Base-by-base conservation (phyloP, 2,329 filamentous ascomycete genomes). In the Dactylonectria estremocensis region DNA sequence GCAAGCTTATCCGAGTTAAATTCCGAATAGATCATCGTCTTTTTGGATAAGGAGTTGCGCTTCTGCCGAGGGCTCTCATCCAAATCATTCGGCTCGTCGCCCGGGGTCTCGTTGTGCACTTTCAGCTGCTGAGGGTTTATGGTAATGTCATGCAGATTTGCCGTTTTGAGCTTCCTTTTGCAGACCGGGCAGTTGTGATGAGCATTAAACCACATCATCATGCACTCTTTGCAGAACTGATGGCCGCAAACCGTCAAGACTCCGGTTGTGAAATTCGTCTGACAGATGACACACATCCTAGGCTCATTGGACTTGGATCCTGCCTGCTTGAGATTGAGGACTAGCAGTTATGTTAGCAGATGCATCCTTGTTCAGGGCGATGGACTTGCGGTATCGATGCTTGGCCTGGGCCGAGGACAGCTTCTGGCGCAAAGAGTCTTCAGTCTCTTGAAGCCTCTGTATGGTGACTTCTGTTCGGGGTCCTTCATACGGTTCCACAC, bases 171-270 rank as follows among this genome's bases (percentile, higher is more conserved):
- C 1, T 83, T 84, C 52, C 86, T 88, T 79, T 97, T 97, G 85
- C 96, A 99, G 5, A 94, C 87, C 0, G 95, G 95, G 74, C 95
- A 98, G 58, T 89, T 95, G 18, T 86, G 88, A 73, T 95, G 91
- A 35, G 89, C 85, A 64, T 84, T 86, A 83, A 92, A 94, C 96
- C 96, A 98, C 13, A 90, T 74, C 43, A 86, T 85, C 72, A 98
- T 91, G 79, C 96, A 98, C 31, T 94, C 92, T 75, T 94, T 95
- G 83, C 95, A 98, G 78, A 95, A 98, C 70, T 94, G 90, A 77
- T 99, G 96, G 0, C 95, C 95, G 78, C 96, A 98, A 1, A 94
- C 88, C 0, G 95, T 98, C 68, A 95, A 84, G 59, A 93, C 89
- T 60, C 95, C 95, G n/a, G 90, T 84, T 66, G 92, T 90, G 74